Base-by-base conservation (phyloP, 2,329 filamentous ascomycete genomes). In the Fusarium chaquense region DNA sequence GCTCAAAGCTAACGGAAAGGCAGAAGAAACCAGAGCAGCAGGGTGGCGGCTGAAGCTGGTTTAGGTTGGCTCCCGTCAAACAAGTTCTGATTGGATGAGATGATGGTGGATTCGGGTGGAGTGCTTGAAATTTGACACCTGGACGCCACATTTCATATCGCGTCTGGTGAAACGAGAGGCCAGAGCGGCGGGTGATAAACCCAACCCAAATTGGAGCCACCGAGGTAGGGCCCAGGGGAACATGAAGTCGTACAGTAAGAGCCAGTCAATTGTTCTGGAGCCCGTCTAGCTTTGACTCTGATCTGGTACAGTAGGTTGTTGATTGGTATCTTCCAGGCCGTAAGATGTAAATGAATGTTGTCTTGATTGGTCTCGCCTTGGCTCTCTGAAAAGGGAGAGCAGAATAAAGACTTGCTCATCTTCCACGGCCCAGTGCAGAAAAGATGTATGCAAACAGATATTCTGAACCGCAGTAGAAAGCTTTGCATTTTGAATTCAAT, bases 111-210 rank as follows among this genome's bases (percentile, higher is more conserved):
- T 11, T 18, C 20, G 18, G 30, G 58, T 47, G 61, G 67, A 56
- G 54, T 46, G 51, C 46, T 22, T 47, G 51, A 70, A 71, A 68
- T 72, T 74, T 74, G 70, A 63, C 72, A 74, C 65, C 67, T 52
- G 18, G n/a, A n/a, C 62, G 70, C 70, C 60, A 71, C 47, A 57
- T 51, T 65, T 18, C 33, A 50, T 56, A 35, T 40, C 53, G 57
- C 50, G 62, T 61, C 26, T 70, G 52, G 63, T 70, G 68, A 69
- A 62, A 70, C 67, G 56, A 63, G 30, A 55, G 52, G 28, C 52
- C 44, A 46, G 44, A 46, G 44, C 44, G 35, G 36, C 18, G n/a
- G 20, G 33, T 40, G 58, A 54, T 26, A 51, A 51, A 69, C 33
- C 18, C 36, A 54, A 65, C 38, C 71, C 62, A 73, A 40, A 56